Base-by-base conservation (phyloP, 2,329 filamentous ascomycete species). In the Aspergillus unguis region DNA sequence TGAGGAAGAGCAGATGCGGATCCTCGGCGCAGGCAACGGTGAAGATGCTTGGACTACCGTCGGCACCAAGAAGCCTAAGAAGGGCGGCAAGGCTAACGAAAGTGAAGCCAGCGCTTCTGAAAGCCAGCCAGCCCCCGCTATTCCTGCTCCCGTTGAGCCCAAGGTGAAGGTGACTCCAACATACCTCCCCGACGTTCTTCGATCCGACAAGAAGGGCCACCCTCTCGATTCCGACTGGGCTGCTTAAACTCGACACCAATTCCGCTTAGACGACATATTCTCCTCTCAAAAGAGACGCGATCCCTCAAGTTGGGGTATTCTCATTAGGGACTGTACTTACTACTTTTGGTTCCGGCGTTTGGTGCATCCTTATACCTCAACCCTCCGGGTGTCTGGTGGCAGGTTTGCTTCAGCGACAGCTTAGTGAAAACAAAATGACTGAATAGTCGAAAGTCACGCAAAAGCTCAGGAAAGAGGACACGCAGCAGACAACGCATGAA, bases 31-130 rank as follows among this genome's bases (percentile, higher is more conserved):
- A 46, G 61, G 70, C 49, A 68, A 71, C 29, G 71, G 73, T 38
- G 78, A 82, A 42, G 77, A 78, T 51, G 78, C 79, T 48, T 86
- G 83, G 84, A 84, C 79, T 58, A 82, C 81, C 7, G 83, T 85
- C 26, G 73, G 79, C 31, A 81, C 74, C 64, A 85, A 84, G 74
- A 77, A 80, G 67, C 77, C 77, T 66, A 80, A 78, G 66, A 73
- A 70, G 58, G 64, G 66, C 17, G 68, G 66, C 53, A 73, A 70
- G 54, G 60, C 64, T 33, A 71, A 72, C 23, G 74, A 76, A 45
- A 76, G 75, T 45, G 78, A 80, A 55, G 65, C 67, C 47, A 76
- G 73, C 57, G 67, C 64, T 28, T 66, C 70, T 4, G 70, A 74
- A 55, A 64, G 51, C 55, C 66, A 66, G 57, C 58, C 65, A 17